Evolutionary conservation across 2,329 filamentous ascomycete species (phyloP).

Genomic region (Hymenoscyphus fraxineus): DNA sequence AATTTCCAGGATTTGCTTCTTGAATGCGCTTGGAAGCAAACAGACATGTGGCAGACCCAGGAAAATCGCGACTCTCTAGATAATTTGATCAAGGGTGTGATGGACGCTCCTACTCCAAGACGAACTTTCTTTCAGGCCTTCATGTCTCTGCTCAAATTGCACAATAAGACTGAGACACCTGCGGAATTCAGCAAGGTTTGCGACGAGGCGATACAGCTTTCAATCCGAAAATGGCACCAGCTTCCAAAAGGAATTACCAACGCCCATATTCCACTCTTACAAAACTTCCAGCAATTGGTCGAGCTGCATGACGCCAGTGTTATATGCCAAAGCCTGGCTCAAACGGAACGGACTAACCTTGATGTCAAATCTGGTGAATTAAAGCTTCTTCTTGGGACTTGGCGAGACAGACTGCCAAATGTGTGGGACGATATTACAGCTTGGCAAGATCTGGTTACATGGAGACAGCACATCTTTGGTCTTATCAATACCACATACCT

Average conservation of each 20-base stretch:
- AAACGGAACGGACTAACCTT: slow-evolving; percentile 79
- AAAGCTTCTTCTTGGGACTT: slow-evolving; percentile 88
- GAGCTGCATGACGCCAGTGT: slow-evolving; percentile 96
- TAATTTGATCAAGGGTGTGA: slow-evolving; percentile 91
- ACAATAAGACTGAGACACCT: slow-evolving; percentile 77
- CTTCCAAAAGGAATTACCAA: slow-evolving; percentile 91
- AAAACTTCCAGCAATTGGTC: slow-evolving; percentile 97
- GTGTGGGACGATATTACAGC: slow-evolving; percentile 99
- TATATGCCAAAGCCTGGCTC: slow-evolving; percentile 85
- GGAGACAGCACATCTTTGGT: slow-evolving; percentile 98
- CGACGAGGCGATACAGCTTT: slow-evolving; percentile 95
- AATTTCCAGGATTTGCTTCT: slow-evolving; percentile 95
- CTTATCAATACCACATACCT: slow-evolving; percentile 95
- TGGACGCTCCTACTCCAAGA: slow-evolving; percentile 91
- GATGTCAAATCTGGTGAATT: slow-evolving; percentile 94
- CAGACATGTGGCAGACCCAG: slow-evolving; percentile 87
- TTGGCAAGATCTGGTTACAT: slow-evolving; percentile 99
- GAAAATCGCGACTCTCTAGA: slow-evolving; percentile 88
- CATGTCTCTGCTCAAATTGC: slow-evolving; percentile 91
- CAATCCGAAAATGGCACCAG: slow-evolving; percentile 98
- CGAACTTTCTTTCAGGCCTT: slow-evolving; percentile 98
- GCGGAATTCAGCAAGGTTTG: slow-evolving; percentile 85
- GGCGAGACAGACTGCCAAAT: slow-evolving; percentile 93
- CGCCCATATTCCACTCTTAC: slow-evolving; percentile 88
- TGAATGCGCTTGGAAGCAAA: slow-evolving; percentile 92